phyloP scores from a whole-genome alignment of 306 rosid species.

The Casuarina glauca region DNA sequence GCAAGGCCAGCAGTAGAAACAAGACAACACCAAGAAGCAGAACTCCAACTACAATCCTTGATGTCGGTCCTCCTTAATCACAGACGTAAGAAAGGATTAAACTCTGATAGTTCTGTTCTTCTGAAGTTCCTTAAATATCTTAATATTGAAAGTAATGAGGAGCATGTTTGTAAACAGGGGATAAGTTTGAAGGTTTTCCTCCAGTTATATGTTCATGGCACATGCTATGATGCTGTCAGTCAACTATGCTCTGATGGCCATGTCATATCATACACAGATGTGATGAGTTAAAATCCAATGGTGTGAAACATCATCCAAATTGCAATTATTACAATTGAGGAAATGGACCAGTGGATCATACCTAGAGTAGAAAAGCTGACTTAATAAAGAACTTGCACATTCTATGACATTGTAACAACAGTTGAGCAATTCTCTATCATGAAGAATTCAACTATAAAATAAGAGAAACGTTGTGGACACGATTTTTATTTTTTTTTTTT shows the following conservation, averaged over 20 bases:
- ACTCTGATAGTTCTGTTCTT: background rate
- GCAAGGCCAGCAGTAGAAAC: conserved; percentile 55
- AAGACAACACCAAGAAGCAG: conserved; percentile 47
- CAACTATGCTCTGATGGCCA: background rate
- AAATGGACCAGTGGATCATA: background rate
- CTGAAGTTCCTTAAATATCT: background rate
- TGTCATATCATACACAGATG: background rate
- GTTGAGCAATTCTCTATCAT: background rate
- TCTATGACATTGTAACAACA: background rate
- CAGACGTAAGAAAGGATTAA: conserved; percentile 21
- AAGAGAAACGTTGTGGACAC: background rate
- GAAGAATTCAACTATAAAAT: background rate
- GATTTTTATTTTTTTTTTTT: background rate
- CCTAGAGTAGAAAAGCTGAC: background rate
- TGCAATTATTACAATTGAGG: background rate
- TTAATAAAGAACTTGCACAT: background rate
- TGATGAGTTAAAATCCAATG: background rate
- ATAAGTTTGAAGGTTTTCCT: background rate
- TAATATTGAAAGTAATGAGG: background rate
- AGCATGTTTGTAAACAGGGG: background rate
- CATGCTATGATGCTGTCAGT: background rate
- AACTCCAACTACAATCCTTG: conserved; percentile 62
- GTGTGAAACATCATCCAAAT: background rate
- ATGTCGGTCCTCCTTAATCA: conserved; percentile 54
- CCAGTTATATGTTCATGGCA: background rate